Evolutionary conservation across 169 alveolate genomes (phyloP).

Genomic region (Plasmodium cynomolgi): DNA sequence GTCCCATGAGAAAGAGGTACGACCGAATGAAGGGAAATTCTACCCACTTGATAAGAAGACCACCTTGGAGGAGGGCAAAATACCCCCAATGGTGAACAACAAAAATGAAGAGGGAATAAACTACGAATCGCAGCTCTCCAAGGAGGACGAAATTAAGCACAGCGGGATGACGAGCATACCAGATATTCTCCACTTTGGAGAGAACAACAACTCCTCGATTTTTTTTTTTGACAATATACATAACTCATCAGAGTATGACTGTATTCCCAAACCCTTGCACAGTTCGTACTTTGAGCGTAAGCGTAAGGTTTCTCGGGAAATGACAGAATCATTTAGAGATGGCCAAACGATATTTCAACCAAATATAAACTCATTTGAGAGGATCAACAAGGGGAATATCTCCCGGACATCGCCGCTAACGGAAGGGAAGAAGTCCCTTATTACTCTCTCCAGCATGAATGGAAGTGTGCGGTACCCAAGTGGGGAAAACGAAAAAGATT

Average conservation of each 20-base stretch:
- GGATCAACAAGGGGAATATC: not conserved
- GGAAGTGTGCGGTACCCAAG: not conserved
- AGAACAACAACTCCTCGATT: slow-evolving; percentile 22
- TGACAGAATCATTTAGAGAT: not conserved
- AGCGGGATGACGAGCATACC: slow-evolving; percentile 43
- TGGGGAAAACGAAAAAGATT: not conserved
- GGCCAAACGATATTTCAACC: not conserved
- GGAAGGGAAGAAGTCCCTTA: slow-evolving; percentile 13
- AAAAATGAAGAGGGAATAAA: not conserved
- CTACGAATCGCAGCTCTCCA: not conserved
- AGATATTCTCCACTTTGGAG: slow-evolving; percentile 15
- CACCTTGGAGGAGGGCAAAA: not conserved
- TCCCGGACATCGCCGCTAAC: slow-evolving; percentile 11
- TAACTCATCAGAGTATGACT: slow-evolving; percentile 28
- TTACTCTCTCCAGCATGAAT: not conserved
- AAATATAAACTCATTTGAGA: not conserved
- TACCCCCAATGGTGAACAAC: not conserved
- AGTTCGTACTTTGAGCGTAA: not conserved
- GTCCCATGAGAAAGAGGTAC: not conserved
- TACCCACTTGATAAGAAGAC: not conserved
- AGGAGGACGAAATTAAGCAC: slow-evolving; percentile 14
- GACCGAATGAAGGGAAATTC: not conserved
- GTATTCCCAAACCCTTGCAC: slow-evolving; percentile 23
- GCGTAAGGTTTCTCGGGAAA: not conserved
- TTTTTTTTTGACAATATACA: slow-evolving; percentile 53